phyloP scores from a whole-genome alignment of 441 rosid genomes.

The Biscutella laevigata region DNA sequence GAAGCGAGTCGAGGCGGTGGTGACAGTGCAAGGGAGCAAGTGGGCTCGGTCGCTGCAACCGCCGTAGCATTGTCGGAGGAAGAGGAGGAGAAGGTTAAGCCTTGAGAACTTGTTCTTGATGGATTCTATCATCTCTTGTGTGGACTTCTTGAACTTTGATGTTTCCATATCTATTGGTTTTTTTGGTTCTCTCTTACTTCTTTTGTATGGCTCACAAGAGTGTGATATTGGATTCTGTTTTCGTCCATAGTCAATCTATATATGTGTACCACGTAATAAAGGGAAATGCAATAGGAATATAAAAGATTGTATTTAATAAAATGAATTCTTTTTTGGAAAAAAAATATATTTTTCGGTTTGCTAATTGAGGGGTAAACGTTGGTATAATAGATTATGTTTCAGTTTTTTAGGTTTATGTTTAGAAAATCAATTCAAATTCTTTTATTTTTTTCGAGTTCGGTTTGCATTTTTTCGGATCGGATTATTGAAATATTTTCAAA shows the following conservation, averaged over 20 bases:
- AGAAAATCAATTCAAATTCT: no score
- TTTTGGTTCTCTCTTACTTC: background rate
- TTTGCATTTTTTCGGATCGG: no score
- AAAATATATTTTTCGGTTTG: no score
- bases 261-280: conserved; percentile 3
- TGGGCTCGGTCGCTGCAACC: conserved; percentile 64
- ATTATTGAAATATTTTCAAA: no score
- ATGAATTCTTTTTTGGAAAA: background rate
- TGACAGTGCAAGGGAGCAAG: conserved; percentile 21
- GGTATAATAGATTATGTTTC: no score
- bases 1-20: conserved; percentile 37
- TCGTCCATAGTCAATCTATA: no score
- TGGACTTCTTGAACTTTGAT: conserved; percentile 33
- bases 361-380: no score
- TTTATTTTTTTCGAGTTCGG: no score
- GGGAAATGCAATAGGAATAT: conserved; percentile 3
- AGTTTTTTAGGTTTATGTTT: no score
- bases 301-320: background rate
- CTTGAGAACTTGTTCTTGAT: conserved; percentile 35
- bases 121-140: conserved; percentile 31
- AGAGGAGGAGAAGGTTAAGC: conserved; percentile 38
- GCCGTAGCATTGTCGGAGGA: conserved; percentile 63
- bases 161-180: conserved; percentile 13
- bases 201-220: conserved; percentile 13
- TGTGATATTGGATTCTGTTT: conserved; percentile 9